Evolutionary conservation across 208 protist species (phyloP), one percentile per base, ranked within the genome.

Genomic region (Trypanosoma grayi): DNA sequence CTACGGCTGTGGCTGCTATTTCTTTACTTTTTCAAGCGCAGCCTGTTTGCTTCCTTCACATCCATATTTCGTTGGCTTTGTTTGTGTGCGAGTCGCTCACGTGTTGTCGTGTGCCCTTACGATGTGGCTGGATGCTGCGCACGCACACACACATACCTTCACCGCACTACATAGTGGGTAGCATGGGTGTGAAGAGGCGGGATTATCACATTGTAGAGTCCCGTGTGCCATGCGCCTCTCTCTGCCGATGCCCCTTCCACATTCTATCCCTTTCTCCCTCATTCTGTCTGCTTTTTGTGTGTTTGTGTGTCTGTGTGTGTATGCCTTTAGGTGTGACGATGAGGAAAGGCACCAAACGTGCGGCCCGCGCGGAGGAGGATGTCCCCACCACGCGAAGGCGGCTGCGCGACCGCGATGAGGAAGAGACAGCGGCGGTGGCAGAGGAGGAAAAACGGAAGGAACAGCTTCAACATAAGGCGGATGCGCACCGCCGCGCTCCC

Each of bases 331-430:
- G 43, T 63, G 40, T 10, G 39, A 18, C 28, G 41, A 71, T 71
- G 65, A 27, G 48, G 18, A 61, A 41, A 45, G 50, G 45, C 37
- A 52, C 60, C 33, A 92, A 92, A 63, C 81, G 76, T 45, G 31
- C 43, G 24, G 72, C 44, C 30, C 61, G 76, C 16, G 74, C 77
- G 18, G 78, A 62, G 25, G 79, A 77, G 47, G 57, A 72, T 25
- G 41, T 51, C 11, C 73, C 68, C 14, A 34, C 50, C 55, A 48
- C 28, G 43, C 18, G 69, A 57, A 28, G 66, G 59, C 50, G 34
- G 16, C 33, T 76, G 62, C 65, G 78, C 69, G 54, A 63, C 28
- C 22, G 9, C 6, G 77, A 76, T 27, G 79, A 73, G 43, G 60
- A 61, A n/a, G 51, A 62, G 50, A 65, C 74, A 53, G 70, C 71